Evolutionary conservation across 2,329 filamentous ascomycete species (phyloP).

Genomic region (Penicillium brasilianum): DNA sequence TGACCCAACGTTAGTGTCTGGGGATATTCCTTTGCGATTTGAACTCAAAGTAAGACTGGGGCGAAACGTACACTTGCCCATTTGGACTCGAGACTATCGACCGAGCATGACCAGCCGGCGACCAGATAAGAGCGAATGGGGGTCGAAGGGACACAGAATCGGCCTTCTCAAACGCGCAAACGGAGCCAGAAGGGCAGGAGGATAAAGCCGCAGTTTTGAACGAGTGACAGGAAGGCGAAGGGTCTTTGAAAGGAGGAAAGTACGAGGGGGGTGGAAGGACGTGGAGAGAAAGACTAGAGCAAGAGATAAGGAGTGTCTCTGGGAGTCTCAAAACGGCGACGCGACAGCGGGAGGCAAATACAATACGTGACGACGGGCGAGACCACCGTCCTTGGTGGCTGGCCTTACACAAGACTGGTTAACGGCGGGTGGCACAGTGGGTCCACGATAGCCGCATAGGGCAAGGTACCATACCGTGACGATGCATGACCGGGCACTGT

Average conservation of each 20-base stretch:
- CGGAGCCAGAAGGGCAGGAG: neutral
- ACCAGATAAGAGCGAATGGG: slow-evolving; percentile 19
- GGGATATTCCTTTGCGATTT: slow-evolving; percentile 6
- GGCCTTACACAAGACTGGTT: neutral
- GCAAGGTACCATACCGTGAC: slow-evolving; percentile 21
- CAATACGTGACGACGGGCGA: slow-evolving; percentile 26
- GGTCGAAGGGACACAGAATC: neutral
- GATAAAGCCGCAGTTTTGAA: slow-evolving; percentile 10
- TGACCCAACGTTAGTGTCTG: slow-evolving; percentile 6
- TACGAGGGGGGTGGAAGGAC: slow-evolving; percentile 14
- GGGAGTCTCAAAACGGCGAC: slow-evolving; percentile 25
- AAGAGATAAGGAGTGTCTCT: slow-evolving; percentile 27
- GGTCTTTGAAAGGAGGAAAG: slow-evolving; percentile 6
- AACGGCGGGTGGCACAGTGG: neutral
- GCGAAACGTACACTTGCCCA: slow-evolving; percentile 48
- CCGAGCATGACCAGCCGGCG: slow-evolving; percentile 38
- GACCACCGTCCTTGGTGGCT: slow-evolving; percentile 2
- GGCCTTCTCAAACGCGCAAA: neutral
- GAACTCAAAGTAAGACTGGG: neutral
- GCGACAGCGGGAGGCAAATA: slow-evolving; percentile 27
- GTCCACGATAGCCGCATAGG: slow-evolving; percentile 12
- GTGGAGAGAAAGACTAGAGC: slow-evolving; percentile 9
- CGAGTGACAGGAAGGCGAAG: slow-evolving; percentile 17
- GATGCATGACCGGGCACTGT: slow-evolving; percentile 9
- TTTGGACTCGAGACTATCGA: slow-evolving; percentile 39